phyloP scores from a whole-genome alignment of 257 asterid species.

The Linaria vulgaris region DNA sequence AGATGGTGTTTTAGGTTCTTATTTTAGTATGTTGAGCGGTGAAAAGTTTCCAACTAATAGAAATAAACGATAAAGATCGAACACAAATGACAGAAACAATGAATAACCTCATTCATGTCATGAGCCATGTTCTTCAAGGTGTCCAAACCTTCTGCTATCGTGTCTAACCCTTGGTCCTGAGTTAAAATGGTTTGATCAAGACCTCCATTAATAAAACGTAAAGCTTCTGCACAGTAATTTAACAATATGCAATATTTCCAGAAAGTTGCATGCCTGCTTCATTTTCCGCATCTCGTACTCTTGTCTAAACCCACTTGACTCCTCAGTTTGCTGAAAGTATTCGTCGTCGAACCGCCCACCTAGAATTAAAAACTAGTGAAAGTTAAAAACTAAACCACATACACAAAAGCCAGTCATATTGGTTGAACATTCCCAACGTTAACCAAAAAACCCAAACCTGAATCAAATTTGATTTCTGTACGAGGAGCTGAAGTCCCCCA shows the following conservation, averaged over 20 bases:
- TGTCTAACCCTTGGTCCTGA: constrained; percentile 93
- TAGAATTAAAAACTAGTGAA: constrained; percentile 22
- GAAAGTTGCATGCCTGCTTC: constrained; percentile 70
- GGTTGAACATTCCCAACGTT: background rate
- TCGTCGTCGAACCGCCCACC: constrained; percentile 55
- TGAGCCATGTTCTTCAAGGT: constrained; percentile 91
- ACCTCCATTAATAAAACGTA: background rate
- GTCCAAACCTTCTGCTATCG: constrained; percentile 90
- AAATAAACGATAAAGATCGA: background rate
- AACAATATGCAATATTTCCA: constrained; percentile 3
- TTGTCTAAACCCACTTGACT: constrained; percentile 65
- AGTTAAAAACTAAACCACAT: background rate
- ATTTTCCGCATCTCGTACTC: constrained; percentile 81
- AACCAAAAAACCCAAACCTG: constrained; percentile 34
- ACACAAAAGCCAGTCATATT: too few species aligned
- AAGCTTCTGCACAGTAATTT: constrained; percentile 17
- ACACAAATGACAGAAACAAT: constrained; percentile 6
- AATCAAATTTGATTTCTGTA: constrained; percentile 62
- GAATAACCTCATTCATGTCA: constrained; percentile 93
- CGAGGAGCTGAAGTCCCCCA: constrained; percentile 61
- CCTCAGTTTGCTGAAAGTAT: constrained; percentile 63
- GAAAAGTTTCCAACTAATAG: constrained; percentile 15
- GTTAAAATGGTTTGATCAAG: constrained; percentile 7
- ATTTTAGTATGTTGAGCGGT: constrained; percentile 14
- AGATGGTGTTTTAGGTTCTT: constrained; percentile 6